Evolutionary conservation across 108 stramenopile species (phyloP), one percentile per base, ranked within the genome.

Genomic region (Cafeteria roenbergensis): DNA sequence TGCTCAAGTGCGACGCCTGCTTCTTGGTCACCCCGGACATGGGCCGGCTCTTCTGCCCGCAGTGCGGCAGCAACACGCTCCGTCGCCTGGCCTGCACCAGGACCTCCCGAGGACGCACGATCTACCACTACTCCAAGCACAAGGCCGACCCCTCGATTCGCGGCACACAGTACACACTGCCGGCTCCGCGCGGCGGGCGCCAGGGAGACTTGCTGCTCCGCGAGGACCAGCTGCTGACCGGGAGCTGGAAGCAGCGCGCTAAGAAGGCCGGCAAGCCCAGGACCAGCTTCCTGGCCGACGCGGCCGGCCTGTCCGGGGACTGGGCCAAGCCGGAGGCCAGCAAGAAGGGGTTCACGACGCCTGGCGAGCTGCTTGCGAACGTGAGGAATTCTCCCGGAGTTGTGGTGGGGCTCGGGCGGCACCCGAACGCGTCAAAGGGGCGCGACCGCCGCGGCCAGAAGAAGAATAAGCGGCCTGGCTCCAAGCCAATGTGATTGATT

Each of bases 181-280:
- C 94, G 35, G 89, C 90, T 66, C 77, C 91, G 34, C 85, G 86
- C 51, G 71, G 75, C 25, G 80, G 87, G 24, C 87, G 81, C 64
- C 65, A 90, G 66, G 94, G 94, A 42, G 93, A 95, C 55, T 68
- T 98, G 17, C 78, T 98, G 51, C 84, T 95, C 21, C 77, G 88
- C 28, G 94, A 98, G 73, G 97, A 98, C 79, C 97, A 98, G 75
- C 81, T 98, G 22, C 58, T 91, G 68, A 83, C 71, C 42, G 97
- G 97, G 64, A 90, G 84, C 48, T 98, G 97, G 97, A 84, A 82
- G 59, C 93, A 94, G 80, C 91, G 93, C 64, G 89, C 86, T 14
- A 86, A 82, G 60, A 88, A 84, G 51, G 84, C 80, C 68, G 36
- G 68, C 37, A 63, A 74, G 26, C 64, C n/a, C n/a, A n/a, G n/a